phyloP scores from a whole-genome alignment of 495 filamentous ascomycete genomes.

The Penicillium coffeae region DNA sequence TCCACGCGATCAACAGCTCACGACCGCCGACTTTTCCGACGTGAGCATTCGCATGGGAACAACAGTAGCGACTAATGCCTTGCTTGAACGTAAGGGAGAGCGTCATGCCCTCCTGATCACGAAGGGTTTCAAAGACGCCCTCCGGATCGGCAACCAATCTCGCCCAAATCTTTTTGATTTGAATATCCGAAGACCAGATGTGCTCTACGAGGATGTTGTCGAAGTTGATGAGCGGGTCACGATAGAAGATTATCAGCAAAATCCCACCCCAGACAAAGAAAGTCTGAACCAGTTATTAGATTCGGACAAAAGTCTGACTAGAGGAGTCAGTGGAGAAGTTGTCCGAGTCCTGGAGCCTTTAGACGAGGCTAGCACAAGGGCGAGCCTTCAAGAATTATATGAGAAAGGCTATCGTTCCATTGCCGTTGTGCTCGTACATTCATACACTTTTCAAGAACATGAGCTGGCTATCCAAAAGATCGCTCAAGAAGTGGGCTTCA shows the following conservation, averaged over 20 bases:
- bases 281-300: slow-evolving; percentile 46
- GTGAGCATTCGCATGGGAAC: slow-evolving; percentile 60
- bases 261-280: slow-evolving; percentile 16
- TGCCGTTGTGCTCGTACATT: slow-evolving; percentile 43
- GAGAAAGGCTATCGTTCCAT: slow-evolving; percentile 35
- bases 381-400: slow-evolving; percentile 29
- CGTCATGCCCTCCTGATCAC: slow-evolving; percentile 81
- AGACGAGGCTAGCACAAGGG: slow-evolving; percentile 17
- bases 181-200: slow-evolving; percentile 65
- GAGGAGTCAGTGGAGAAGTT: slow-evolving; percentile 38
- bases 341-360: slow-evolving; percentile 34
- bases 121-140: slow-evolving; percentile 82
- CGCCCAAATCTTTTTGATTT: slow-evolving; percentile 74
- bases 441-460: slow-evolving; percentile 44
- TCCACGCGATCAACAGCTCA: slow-evolving; percentile 13
- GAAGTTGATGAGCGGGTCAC: slow-evolving; percentile 70
- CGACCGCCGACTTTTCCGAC: slow-evolving; percentile 7
- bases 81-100: slow-evolving; percentile 88
- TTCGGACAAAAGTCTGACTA: slow-evolving; percentile 18
- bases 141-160: slow-evolving; percentile 77
- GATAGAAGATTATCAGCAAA: slow-evolving; percentile 58
- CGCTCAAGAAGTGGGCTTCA: slow-evolving; percentile 37
- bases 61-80: slow-evolving; percentile 76
- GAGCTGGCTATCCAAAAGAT: slow-evolving; percentile 36
- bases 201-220: slow-evolving; percentile 63